Evolutionary conservation across 169 alveolate genomes (phyloP).

Genomic region (Plasmodium inui): DNA sequence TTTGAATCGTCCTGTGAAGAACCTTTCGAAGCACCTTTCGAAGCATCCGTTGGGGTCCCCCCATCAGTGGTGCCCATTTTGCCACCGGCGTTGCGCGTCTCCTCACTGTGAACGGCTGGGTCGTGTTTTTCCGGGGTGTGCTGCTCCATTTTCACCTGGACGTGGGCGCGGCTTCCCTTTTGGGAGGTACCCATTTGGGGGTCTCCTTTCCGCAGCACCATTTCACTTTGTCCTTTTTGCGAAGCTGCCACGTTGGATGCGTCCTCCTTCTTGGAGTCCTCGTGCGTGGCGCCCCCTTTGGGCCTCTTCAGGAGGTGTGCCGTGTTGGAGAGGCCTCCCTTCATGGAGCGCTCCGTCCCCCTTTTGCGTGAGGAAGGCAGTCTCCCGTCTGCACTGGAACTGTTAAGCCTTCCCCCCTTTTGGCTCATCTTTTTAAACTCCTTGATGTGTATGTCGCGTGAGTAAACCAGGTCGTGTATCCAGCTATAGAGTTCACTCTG

Average conservation of each 20-base stretch:
- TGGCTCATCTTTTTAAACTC: slow-evolving; percentile 24
- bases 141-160: neutral
- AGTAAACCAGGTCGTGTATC: slow-evolving; percentile 43
- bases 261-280: neutral
- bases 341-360: neutral
- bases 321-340: neutral
- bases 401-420: neutral
- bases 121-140: neutral
- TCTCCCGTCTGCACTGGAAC: too few species aligned
- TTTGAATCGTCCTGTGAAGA: neutral
- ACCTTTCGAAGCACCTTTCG: neutral
- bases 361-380: neutral
- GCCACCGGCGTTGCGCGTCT: neutral
- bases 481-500: slow-evolving; percentile 35
- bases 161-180: neutral
- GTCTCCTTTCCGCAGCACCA: neutral
- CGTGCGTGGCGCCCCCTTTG: neutral
- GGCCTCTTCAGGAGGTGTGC: neutral
- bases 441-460: slow-evolving; percentile 15
- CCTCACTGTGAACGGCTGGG: neutral
- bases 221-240: neutral
- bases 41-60: neutral
- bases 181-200: neutral
- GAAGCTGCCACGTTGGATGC: neutral
- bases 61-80: neutral